phyloP scores from a whole-genome alignment of 441 rosid species.

The Isatis lusitanica region DNA sequence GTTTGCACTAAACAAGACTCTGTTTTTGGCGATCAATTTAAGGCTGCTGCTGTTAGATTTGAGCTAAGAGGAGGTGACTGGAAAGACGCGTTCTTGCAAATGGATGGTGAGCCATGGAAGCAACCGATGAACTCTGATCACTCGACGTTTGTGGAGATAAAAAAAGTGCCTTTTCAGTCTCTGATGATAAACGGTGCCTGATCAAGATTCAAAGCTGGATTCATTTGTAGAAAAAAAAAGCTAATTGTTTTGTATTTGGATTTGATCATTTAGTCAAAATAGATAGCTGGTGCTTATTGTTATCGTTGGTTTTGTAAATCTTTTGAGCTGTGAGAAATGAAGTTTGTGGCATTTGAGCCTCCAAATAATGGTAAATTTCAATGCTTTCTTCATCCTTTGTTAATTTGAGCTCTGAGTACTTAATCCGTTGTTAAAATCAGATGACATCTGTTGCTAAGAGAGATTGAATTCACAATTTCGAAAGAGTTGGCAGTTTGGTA shows the following conservation, averaged over 20 bases:
- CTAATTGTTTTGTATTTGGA: slow-evolving; percentile 26
- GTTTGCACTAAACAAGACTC: not conserved
- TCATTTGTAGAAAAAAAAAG: slow-evolving; percentile 27
- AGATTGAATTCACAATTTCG: not conserved
- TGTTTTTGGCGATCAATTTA: not conserved
- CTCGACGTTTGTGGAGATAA: slow-evolving; percentile 77
- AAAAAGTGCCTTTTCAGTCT: slow-evolving; percentile 77
- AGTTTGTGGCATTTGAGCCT: slow-evolving; percentile 19
- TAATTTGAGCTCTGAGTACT: not conserved
- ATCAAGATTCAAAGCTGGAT: slow-evolving; percentile 11
- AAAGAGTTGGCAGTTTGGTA: not conserved
- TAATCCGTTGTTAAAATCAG: too few species aligned
- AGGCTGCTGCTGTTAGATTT: slow-evolving; percentile 89
- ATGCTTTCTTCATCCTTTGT: not conserved
- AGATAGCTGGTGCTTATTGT: not conserved
- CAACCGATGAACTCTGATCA: slow-evolving; percentile 70
- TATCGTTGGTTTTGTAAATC: slow-evolving; percentile 16
- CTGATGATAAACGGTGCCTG: slow-evolving; percentile 65
- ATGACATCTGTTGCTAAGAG: not conserved
- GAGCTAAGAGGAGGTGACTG: slow-evolving; percentile 95
- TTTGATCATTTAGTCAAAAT: slow-evolving; percentile 20
- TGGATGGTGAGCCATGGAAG: slow-evolving; percentile 99
- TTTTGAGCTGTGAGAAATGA: slow-evolving; percentile 21
- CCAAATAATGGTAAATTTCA: not conserved
- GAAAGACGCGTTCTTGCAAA: slow-evolving; percentile 85